Base-by-base conservation (phyloP, 2,329 filamentous ascomycete genomes). In the Albophoma yamanashiensis region DNA sequence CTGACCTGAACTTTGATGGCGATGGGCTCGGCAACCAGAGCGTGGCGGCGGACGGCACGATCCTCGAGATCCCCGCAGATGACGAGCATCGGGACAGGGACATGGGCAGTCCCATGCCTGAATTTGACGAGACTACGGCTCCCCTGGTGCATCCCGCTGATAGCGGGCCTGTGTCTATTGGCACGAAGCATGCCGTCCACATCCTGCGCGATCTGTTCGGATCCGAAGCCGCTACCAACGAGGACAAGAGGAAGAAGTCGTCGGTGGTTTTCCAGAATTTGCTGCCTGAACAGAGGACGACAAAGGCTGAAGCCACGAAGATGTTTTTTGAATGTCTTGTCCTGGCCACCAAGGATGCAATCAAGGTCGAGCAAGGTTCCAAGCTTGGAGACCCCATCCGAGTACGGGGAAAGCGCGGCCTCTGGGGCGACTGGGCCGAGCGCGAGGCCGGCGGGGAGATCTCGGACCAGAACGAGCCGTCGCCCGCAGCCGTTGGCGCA, bases 301-400 rank as follows among this genome's bases (percentile, higher is more conserved):
- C 83, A 65, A 90, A 91, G 73, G 89, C 89, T 11, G 94, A 97
- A 68, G 94, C 94, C 0, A 99, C 94, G 52, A 97, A 97, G 81
- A 97, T 99, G 92, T 99, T 99, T 78, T 99, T 99, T 68, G 94
- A 99, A 76, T 88, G 94, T 59, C 81, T 99, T 31, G 94, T 99
- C 3, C 82, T 99, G 55, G 94, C 93, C 6, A 99, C 94, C 50
- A 99, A 99, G 77, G 94, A 99, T 71, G 94, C 94, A 36, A 89
- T 99, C 76, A 96, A 96, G 76, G 91, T 97, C 34, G 93, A 97
- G 71, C 94, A 99, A 75, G 83, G 83, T 56, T 79, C 87, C 63
- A 83, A 81, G 43, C 82, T 97, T 34, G 92, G 92, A 57, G 89
- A 87, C 3, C 83, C 88, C 17, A 91, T 99, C 69, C 82, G 88